phyloP scores from a whole-genome alignment of 768 basidiomycete species.

The Boletus sensibilis region DNA sequence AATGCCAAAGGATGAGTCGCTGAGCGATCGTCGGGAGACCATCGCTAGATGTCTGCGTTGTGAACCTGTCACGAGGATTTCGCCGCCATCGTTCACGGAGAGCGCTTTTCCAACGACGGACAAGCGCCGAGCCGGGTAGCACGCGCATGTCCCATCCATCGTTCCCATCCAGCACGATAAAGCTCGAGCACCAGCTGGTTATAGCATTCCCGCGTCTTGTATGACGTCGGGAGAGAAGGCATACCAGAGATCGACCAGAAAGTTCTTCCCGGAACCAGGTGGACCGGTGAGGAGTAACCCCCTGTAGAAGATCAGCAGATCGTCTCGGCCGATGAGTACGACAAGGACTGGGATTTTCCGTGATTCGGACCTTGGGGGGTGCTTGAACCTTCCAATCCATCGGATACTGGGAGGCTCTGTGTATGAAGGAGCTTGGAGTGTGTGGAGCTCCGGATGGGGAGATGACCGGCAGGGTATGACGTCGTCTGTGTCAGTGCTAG shows the following conservation, averaged over 20 bases:
- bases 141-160: background rate
- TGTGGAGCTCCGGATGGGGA: background rate
- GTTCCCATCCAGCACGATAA: background rate
- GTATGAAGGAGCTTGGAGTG: background rate
- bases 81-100: constrained; percentile 34
- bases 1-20: constrained; percentile 45
- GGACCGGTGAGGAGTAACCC: background rate
- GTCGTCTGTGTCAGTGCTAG: constrained; percentile 3
- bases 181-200: background rate
- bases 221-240: background rate
- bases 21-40: constrained; percentile 31
- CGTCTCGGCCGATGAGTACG: background rate
- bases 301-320: background rate
- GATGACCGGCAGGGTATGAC: constrained; percentile 36
- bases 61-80: constrained; percentile 13
- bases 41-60: constrained; percentile 13
- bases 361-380: constrained; percentile 41
- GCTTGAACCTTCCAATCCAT: constrained; percentile 41
- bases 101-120: constrained; percentile 1
- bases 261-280: background rate
- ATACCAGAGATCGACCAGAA: background rate
- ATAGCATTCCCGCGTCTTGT: background rate
- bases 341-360: background rate
- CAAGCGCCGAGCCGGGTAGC: background rate
- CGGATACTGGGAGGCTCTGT: no score